A percentile compares a stretch with the other conserved stretches of the same genome.
These are phyloP conservation scores for Agroathelia rolfsii DNA, from an alignment of 1,284 basidiomycete genomes.

Conservation along the genomic window DNA sequence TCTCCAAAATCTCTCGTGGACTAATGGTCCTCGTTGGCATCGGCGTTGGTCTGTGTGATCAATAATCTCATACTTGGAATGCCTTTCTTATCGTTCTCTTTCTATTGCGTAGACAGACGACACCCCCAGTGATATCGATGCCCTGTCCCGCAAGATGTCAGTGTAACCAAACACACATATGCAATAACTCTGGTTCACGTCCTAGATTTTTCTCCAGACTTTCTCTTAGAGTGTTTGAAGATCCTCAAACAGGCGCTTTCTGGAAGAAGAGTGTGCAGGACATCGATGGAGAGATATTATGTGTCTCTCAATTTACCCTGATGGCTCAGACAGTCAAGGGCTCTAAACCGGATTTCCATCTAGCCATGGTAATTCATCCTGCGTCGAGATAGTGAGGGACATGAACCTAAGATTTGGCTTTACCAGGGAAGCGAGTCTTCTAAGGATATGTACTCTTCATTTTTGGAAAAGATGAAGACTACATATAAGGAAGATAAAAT, in stretches of 20 bases:
- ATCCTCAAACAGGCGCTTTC: constrained; percentile 43
- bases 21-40: constrained; percentile 86
- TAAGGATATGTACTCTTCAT: constrained; percentile 61
- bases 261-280: constrained; percentile 84
- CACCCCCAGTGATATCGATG: constrained; percentile 57
- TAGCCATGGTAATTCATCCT: constrained; percentile 61
- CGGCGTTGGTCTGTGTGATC: constrained; percentile 50
- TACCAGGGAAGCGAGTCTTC: constrained; percentile 55
- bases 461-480: constrained; percentile 56
- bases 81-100: constrained; percentile 7
- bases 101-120: constrained; percentile 50
- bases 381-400: no score
- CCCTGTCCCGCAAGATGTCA: constrained; percentile 74
- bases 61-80: constrained; percentile 2
- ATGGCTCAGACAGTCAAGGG: constrained; percentile 83
- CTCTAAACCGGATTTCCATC: constrained; percentile 84
- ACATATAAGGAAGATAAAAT: constrained; percentile 67
- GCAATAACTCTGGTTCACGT: constrained; percentile 1
- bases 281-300: constrained; percentile 77
- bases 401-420: no score
- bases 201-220: constrained; percentile 52
- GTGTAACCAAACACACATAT: constrained; percentile 12
- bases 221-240: constrained; percentile 63
- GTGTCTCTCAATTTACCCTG: constrained; percentile 88
- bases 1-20: constrained; percentile 75